phyloP scores from a whole-genome alignment of 164 flowering plant genomes.

The Platanus orientalis region DNA sequence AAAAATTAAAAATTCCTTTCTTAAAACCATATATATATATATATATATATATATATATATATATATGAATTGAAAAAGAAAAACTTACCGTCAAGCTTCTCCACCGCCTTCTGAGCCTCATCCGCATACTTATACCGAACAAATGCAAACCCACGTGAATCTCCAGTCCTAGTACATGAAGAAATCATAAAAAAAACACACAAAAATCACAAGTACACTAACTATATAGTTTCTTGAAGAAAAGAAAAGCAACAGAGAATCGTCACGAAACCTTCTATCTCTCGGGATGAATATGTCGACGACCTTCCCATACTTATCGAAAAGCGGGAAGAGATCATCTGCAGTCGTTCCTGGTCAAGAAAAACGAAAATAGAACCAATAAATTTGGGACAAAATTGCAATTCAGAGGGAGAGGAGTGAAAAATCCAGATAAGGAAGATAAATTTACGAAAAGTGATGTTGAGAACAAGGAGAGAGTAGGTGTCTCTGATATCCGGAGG shows the following conservation, averaged over 20 bases:
- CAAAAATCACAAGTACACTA: too few relatives aligned
- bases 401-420: too few relatives aligned
- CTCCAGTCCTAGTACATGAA: conserved; percentile 50
- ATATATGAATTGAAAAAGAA: background rate
- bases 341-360: conserved; percentile 71
- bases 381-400: too few relatives aligned
- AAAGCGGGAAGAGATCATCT: conserved; percentile 87
- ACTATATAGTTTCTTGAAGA: too few relatives aligned
- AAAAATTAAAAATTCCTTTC: background rate
- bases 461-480: conserved; percentile 95
- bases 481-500: conserved; percentile 96
- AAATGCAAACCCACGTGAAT: conserved; percentile 77
- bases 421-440: conserved; percentile 1
- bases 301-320: conserved; percentile 91
- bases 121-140: conserved; percentile 74
- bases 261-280: conserved; percentile 48
- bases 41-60: too few relatives aligned
- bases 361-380: background rate
- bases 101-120: conserved; percentile 71
- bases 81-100: conserved; percentile 59
- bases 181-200: background rate
- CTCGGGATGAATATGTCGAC: conserved; percentile 94
- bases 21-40: too few relatives aligned
- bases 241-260: background rate
- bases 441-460: conserved; percentile 85